phyloP scores from a whole-genome alignment of 2,329 filamentous ascomycete species.

The Verticillium zaregamsianum region DNA sequence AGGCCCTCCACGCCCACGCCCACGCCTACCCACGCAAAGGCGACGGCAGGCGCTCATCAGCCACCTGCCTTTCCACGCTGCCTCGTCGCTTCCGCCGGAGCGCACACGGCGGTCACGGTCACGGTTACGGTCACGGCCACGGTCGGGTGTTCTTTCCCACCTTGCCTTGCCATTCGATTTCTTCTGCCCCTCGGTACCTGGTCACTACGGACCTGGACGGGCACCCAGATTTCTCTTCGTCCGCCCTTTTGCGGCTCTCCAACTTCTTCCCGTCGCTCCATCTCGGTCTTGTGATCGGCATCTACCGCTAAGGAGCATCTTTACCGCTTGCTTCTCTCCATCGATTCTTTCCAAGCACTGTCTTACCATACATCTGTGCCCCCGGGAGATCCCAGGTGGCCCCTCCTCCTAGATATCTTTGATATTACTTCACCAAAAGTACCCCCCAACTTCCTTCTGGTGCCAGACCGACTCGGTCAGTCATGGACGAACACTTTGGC shows the following conservation, averaged over 20 bases:
- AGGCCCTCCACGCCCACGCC: background rate
- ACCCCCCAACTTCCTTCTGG: background rate
- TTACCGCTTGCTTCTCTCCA: background rate
- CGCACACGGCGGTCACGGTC: background rate
- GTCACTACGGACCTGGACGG: background rate
- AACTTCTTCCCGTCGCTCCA: background rate
- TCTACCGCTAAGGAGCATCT: background rate
- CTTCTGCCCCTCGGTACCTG: background rate
- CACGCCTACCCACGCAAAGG: background rate
- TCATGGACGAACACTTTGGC: background rate
- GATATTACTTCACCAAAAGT: background rate
- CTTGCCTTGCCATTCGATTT: background rate
- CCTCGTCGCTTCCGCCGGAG: background rate
- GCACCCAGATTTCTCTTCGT: background rate
- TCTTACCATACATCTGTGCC: background rate
- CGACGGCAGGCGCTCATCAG: background rate
- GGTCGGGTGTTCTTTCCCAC: background rate
- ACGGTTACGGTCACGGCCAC: background rate
- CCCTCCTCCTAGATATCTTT: background rate
- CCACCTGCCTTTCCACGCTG: background rate
- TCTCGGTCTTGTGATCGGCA: background rate
- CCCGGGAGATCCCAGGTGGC: background rate
- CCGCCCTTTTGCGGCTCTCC: background rate
- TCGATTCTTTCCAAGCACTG: background rate
- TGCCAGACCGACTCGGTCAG: background rate